phyloP scores from a whole-genome alignment of 805 yeast genomes.

The Myxozyma udenii region DNA sequence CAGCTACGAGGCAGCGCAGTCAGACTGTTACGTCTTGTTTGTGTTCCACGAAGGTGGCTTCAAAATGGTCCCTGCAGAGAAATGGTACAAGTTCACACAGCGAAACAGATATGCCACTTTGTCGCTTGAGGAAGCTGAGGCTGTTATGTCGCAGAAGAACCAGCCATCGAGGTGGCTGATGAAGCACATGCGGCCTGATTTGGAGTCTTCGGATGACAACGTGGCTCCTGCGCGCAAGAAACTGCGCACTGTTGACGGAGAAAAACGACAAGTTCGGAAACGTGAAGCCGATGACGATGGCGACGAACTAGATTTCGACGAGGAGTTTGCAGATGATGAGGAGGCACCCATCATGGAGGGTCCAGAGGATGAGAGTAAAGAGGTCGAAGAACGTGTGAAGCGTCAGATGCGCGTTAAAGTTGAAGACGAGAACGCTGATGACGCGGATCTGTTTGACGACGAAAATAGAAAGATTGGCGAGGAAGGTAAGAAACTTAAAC shows the following conservation, averaged over 20 bases:
- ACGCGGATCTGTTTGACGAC: slow-evolving; percentile 52
- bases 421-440: slow-evolving; percentile 16
- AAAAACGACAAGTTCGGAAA: slow-evolving; percentile 36
- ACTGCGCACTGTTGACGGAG: slow-evolving; percentile 50
- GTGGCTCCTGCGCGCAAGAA: slow-evolving; percentile 33
- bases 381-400: slow-evolving; percentile 76
- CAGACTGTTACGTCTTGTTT: slow-evolving; percentile 80
- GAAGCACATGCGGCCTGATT: slow-evolving; percentile 59
- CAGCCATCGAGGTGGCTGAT: slow-evolving; percentile 91
- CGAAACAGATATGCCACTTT: slow-evolving; percentile 90
- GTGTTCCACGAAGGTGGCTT: slow-evolving; percentile 85
- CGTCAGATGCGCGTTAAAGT: slow-evolving; percentile 57
- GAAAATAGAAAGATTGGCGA: slow-evolving; percentile 77
- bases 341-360: slow-evolving; percentile 98
- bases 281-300: slow-evolving; percentile 67
- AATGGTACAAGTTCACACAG: slow-evolving; percentile 88
- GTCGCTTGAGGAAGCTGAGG: slow-evolving; percentile 94
- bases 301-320: slow-evolving; percentile 91
- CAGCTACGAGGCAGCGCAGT: slow-evolving; percentile 85
- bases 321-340: slow-evolving; percentile 97
- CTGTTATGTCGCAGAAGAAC: slow-evolving; percentile 70
- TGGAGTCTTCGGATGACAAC: slow-evolving; percentile 29
- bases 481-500: slow-evolving; percentile 82
- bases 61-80: slow-evolving; percentile 91
- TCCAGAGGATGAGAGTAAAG: slow-evolving; percentile 88